phyloP scores from a whole-genome alignment of 2,329 filamentous ascomycete genomes.

The Colletotrichum theobromicola region DNA sequence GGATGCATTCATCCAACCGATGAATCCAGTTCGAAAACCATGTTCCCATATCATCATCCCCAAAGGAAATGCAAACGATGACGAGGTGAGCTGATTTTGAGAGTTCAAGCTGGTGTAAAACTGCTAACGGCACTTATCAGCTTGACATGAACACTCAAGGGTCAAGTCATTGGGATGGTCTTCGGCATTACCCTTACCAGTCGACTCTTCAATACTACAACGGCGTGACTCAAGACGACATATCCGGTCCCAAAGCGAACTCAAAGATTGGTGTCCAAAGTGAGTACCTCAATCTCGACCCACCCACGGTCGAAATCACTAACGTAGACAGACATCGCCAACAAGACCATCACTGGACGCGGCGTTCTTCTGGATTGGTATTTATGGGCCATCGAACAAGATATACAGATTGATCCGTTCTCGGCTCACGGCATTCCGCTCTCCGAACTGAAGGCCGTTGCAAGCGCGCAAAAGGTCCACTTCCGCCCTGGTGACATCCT shows the following conservation, averaged over 20 bases:
- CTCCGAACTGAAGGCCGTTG: background rate
- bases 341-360: background rate
- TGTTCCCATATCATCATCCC: slow-evolving; percentile 23
- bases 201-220: slow-evolving; percentile 17
- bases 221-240: slow-evolving; percentile 1
- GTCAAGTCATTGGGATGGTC: slow-evolving; percentile 20
- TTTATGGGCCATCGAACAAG: background rate
- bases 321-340: background rate
- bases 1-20: slow-evolving; percentile 2
- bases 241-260: background rate
- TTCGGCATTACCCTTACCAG: slow-evolving; percentile 15
- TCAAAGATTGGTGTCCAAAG: slow-evolving; percentile 4
- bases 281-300: background rate
- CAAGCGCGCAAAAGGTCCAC: background rate
- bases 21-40: slow-evolving; percentile 23
- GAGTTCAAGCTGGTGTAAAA: background rate
- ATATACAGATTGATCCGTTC: background rate
- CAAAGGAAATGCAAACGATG: slow-evolving; percentile 26
- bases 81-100: slow-evolving; percentile 13
- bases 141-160: slow-evolving; percentile 17
- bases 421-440: background rate
- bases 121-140: background rate
- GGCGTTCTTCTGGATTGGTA: background rate
- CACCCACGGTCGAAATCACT: background rate
- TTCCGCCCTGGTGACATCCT: background rate